Evolutionary conservation across 2,329 filamentous ascomycete genomes (phyloP).

Genomic region (Corinectria fuckeliana): DNA sequence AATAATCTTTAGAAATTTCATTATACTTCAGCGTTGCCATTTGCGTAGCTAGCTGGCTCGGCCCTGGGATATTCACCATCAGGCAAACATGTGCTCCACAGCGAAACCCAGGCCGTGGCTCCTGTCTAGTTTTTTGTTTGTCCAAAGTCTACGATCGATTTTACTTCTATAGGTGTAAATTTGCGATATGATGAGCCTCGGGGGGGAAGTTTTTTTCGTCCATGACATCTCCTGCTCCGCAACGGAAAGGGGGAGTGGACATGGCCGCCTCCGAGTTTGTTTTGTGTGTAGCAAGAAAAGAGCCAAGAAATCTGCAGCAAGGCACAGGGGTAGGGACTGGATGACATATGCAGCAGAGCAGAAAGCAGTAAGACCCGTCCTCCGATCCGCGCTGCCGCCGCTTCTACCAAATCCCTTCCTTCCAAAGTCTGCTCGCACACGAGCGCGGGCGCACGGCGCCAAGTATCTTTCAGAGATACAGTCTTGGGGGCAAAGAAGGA

Average conservation of each 20-base stretch:
- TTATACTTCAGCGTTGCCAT: conserved; percentile 26
- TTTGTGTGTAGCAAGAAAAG: conserved; percentile 32
- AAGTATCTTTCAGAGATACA: conserved; percentile 27
- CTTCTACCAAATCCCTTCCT: conserved; percentile 31
- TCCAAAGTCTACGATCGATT: conserved; percentile 27
- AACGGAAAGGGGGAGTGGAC: background rate
- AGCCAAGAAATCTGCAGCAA: conserved; percentile 11
- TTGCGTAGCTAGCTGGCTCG: conserved; percentile 25
- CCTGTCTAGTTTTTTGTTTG: conserved; percentile 28
- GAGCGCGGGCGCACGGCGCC: conserved; percentile 19
- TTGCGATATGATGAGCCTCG: conserved; percentile 15
- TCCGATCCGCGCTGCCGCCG: conserved; percentile 35
- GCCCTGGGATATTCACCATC: conserved; percentile 12
- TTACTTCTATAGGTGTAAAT: conserved; percentile 23
- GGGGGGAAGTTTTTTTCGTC: conserved; percentile 13
- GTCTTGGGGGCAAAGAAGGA: conserved; percentile 18
- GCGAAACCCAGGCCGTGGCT: conserved; percentile 19
- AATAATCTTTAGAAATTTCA: conserved; percentile 13
- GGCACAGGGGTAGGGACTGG: conserved; percentile 28
- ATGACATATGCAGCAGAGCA: conserved; percentile 40
- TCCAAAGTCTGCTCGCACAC: conserved; percentile 28
- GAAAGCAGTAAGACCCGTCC: conserved; percentile 39
- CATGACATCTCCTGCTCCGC: conserved; percentile 1
- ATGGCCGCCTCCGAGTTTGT: conserved; percentile 23
- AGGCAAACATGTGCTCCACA: conserved; percentile 3